phyloP scores from a whole-genome alignment of 192 early-diverging fungal genomes.

The Coemansia sp. region DNA sequence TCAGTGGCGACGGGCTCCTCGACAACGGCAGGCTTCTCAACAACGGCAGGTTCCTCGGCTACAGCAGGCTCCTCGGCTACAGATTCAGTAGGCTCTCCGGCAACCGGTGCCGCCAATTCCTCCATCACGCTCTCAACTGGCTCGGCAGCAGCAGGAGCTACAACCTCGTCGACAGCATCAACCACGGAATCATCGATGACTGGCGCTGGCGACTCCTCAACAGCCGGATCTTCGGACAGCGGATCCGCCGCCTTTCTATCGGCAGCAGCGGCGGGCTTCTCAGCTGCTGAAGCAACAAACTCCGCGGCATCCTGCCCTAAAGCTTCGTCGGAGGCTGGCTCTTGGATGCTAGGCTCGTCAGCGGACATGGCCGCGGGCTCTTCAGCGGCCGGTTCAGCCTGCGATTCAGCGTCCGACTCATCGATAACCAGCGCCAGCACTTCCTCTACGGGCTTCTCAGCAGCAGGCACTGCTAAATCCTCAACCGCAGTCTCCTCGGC shows the following conservation, averaged over 20 bases:
- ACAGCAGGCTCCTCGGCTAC: constrained; percentile 8
- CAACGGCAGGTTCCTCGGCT: background rate
- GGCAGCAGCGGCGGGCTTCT: too few species aligned
- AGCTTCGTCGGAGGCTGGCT: background rate
- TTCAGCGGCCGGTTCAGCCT: background rate
- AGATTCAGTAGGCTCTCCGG: too few species aligned
- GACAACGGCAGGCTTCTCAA: background rate
- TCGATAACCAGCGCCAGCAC: background rate
- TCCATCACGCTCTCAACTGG: too few species aligned
- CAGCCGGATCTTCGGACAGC: background rate
- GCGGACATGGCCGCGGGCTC: background rate
- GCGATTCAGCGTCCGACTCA: background rate
- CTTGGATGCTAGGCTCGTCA: background rate
- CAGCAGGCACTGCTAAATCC: background rate
- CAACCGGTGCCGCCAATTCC: too few species aligned
- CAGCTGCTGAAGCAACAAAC: background rate
- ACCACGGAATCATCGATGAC: too few species aligned
- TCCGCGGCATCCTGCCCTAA: background rate
- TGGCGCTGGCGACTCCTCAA: background rate
- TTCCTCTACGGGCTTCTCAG: background rate
- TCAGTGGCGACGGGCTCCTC: background rate
- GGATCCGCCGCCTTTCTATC: too few species aligned
- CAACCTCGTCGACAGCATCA: too few species aligned
- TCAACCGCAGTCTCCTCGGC: constrained; percentile 1
- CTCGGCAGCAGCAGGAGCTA: background rate